Evolutionary conservation across 768 basidiomycete genomes (phyloP).

Genomic region (Lentinula guzmanii): DNA sequence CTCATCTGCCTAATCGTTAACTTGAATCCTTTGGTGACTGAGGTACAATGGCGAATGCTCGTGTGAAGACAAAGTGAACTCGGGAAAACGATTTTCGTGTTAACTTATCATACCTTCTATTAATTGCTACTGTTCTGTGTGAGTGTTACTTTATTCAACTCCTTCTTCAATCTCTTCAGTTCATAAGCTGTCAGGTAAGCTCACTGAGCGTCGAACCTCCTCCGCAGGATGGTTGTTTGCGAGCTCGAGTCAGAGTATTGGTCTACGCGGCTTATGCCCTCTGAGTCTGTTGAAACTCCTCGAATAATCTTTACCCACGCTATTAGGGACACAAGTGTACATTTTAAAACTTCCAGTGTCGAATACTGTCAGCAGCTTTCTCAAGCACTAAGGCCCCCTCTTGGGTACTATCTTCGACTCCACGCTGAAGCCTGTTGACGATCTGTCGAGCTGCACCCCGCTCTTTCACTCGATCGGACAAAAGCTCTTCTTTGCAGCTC

Average conservation of each 20-base stretch:
- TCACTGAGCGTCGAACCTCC: no score
- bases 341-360: slow-evolving; percentile 54
- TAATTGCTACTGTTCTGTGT: neutral
- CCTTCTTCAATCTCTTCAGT: neutral
- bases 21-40: neutral
- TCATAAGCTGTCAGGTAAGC: no score
- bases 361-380: slow-evolving; percentile 52
- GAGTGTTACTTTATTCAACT: neutral
- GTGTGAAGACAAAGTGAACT: neutral
- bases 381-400: slow-evolving; percentile 78
- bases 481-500: slow-evolving; percentile 73
- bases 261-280: no score
- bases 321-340: no score
- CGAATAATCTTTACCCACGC: no score
- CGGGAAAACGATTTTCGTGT: neutral
- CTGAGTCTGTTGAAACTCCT: no score
- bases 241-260: no score
- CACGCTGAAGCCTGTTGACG: slow-evolving; percentile 43
- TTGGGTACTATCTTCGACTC: slow-evolving; percentile 49
- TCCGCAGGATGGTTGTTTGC: no score
- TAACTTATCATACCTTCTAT: neutral
- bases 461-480: slow-evolving; percentile 48
- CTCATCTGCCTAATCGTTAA: neutral
- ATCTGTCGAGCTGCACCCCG: slow-evolving; percentile 41
- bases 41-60: neutral